Base-by-base conservation (phyloP, 2,329 filamentous ascomycete species). In the Microdochium bolleyi region DNA sequence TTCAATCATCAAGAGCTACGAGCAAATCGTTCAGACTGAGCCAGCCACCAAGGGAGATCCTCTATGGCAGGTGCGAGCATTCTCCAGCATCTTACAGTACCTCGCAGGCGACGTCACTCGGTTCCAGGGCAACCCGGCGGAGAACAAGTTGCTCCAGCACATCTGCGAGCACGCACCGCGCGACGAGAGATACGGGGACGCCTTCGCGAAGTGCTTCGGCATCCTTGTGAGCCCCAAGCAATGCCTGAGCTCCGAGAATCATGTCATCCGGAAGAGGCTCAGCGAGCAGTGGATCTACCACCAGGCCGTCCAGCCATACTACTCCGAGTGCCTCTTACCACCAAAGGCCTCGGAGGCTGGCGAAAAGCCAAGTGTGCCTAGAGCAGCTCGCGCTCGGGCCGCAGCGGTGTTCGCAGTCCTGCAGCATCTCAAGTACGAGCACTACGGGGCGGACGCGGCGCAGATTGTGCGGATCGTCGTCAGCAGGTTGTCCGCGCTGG, bases 361-460 rank as follows among this genome's bases (percentile, higher is more conserved):
- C n/a, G 27, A 38, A 7, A 19, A 46, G 16, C 41, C n/a, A 19
- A 22, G 13, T 3, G 13, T 46, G 41, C 14, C 16, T 16, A 5
- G 19, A 19, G 10, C 19, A 5, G 57, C 67, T 9, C 57, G 62
- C 1, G 75, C 74, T 54, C 74, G 73, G 51, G 71, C 76, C 27
- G 68, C 80, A 25, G 73, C 71, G 2, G 69, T 76, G 5, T 67
- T 84, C 4, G 66, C 74, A 0, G 69, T 79, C 49, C 65, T 80
- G 8, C 74, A 71, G 55, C 72, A 80, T 60, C 71, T 82, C 53
- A 66, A 65, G 19, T 79, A 75, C 51, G 61, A 70, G 2, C 71
- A 80, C 19, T 83, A 80, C 61, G 72, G 79, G 46, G 72, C 75
- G 16, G 79, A 83, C 49, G 65, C 72, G 1, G 69, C 69, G 3